phyloP scores from a whole-genome alignment of 2,329 filamentous ascomycete species.

The Pyricularia pennisetigena region DNA sequence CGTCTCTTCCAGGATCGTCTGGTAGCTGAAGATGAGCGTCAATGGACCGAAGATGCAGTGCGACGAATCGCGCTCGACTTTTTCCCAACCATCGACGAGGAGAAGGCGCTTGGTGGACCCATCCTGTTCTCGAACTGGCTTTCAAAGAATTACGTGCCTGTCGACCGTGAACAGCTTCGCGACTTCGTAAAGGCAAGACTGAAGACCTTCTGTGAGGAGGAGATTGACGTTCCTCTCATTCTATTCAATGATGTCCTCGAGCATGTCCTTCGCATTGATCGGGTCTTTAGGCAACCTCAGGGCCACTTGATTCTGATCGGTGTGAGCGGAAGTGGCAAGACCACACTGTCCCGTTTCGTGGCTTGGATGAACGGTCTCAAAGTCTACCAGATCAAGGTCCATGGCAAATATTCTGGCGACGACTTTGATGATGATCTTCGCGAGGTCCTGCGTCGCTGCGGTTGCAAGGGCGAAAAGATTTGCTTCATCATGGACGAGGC shows the following conservation, averaged over 20 bases:
- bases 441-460: conserved; percentile 84
- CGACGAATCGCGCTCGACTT: conserved; percentile 77
- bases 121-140: conserved; percentile 99
- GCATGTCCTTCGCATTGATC: conserved; percentile 94
- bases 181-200: conserved; percentile 97
- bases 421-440: conserved; percentile 98
- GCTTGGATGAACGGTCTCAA: conserved; percentile 99
- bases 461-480: conserved; percentile 98
- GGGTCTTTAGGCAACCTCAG: conserved; percentile 96
- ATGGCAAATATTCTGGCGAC: conserved; percentile 94
- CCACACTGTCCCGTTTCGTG: conserved; percentile 92
- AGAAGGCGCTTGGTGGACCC: conserved; percentile 78
- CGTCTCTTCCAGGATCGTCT: conserved; percentile 96
- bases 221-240: conserved; percentile 95
- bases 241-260: conserved; percentile 99
- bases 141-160: conserved; percentile 95
- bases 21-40: conserved; percentile 84
- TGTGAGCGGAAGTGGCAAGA: conserved; percentile 97
- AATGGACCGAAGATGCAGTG: conserved; percentile 89
- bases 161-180: conserved; percentile 87
- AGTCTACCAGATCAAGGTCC: conserved; percentile 99
- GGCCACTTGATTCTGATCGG: conserved; percentile 97
- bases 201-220: conserved; percentile 98
- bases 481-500: conserved; percentile 99
- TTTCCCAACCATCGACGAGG: conserved; percentile 92